Conservation (phyloP, 106 monocot genomes). For the Gastrodia elata region DNA sequence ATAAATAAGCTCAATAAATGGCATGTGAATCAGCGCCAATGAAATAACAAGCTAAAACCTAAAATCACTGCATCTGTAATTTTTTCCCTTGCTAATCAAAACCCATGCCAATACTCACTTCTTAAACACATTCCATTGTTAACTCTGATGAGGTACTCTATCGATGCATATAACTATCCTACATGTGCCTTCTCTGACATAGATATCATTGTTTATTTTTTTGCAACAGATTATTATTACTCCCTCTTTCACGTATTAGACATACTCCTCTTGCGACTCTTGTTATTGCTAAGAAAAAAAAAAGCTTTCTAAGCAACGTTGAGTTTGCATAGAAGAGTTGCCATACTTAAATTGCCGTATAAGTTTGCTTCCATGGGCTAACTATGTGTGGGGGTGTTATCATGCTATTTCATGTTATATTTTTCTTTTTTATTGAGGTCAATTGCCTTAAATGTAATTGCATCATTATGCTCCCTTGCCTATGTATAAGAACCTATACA, state of each 20-base stretch:
- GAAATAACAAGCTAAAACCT: not conserved
- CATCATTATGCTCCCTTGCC: too few relatives aligned
- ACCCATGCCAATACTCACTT: not conserved
- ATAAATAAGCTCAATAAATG: not conserved
- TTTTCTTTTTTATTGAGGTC: too few relatives aligned
- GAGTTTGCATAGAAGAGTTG: not conserved
- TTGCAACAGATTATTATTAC: not conserved
- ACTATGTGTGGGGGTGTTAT: too few relatives aligned
- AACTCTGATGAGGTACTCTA: not conserved
- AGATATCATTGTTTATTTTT: not conserved
- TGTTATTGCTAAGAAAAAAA: not conserved
- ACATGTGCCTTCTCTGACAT: not conserved
- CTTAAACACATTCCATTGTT: not conserved
- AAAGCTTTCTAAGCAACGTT: not conserved
- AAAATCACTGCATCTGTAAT: not conserved
- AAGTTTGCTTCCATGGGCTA: too few relatives aligned
- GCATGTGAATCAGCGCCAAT: not conserved
- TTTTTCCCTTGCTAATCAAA: not conserved
- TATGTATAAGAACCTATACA: too few relatives aligned
- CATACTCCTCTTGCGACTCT: not conserved
- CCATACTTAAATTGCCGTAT: not conserved
- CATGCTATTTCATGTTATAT: too few relatives aligned
- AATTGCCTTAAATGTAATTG: too few relatives aligned
- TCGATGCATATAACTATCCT: not conserved
- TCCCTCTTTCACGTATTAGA: not conserved